Percentiles rank a stretch among this genome's conserved stretches.
phyloP scores from a whole-genome alignment of 495 filamentous ascomycete genomes.

The Chaetomium tenue region DNA sequence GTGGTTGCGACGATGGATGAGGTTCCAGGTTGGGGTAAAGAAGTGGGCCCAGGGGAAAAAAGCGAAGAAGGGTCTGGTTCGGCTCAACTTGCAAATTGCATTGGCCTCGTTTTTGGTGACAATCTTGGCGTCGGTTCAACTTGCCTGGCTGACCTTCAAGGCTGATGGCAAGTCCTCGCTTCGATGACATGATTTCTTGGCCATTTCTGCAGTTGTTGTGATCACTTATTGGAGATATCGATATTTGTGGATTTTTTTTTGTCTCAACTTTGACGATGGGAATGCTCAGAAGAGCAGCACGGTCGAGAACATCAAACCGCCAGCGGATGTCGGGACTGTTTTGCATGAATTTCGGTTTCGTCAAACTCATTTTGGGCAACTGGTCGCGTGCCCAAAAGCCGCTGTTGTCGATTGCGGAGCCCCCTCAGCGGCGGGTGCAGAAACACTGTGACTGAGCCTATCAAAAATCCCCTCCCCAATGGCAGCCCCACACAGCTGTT shows the following conservation, averaged over 20 bases:
- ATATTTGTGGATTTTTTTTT: not conserved
- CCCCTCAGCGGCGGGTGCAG: not conserved
- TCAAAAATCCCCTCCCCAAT: not conserved
- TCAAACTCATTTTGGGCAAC: not conserved
- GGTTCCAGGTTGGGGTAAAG: not conserved
- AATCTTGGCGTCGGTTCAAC: not conserved
- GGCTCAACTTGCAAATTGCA: not conserved
- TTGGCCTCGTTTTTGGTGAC: not conserved
- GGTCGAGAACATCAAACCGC: constrained; percentile 2
- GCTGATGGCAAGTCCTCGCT: not conserved
- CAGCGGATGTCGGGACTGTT: not conserved
- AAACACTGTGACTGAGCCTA: not conserved
- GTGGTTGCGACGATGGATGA: not conserved
- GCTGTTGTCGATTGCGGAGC: not conserved
- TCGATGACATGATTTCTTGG: not conserved
- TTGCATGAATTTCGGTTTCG: not conserved
- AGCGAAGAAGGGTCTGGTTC: not conserved
- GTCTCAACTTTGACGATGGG: not conserved
- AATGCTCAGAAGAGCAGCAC: not conserved
- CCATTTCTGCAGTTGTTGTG: not conserved
- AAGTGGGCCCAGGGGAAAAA: not conserved
- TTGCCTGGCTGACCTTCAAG: not conserved
- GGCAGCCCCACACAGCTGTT: constrained; percentile 8
- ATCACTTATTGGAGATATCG: not conserved
- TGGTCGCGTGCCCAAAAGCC: constrained; percentile 5